Evolutionary conservation across 257 asterid genomes (phyloP).

Genomic region (Cordia subcordata): DNA sequence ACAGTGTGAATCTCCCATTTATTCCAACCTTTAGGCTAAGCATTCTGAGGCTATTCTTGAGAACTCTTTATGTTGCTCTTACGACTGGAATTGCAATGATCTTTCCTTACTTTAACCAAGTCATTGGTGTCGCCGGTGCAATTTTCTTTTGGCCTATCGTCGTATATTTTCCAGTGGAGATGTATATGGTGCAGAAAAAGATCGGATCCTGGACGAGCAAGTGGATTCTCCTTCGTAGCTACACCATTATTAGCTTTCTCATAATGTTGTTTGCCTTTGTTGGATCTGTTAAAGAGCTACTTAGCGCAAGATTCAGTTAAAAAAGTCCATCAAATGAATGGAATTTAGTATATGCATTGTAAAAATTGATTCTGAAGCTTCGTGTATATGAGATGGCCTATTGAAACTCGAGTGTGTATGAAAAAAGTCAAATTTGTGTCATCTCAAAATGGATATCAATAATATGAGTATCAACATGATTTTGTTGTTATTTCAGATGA

Average conservation of each 20-base stretch:
- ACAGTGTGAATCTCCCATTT: conserved; percentile 28
- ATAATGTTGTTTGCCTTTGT: conserved; percentile 57
- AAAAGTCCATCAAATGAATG: not conserved
- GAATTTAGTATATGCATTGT: not conserved
- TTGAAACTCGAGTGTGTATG: no score
- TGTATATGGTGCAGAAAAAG: conserved; percentile 59
- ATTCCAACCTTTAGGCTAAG: conserved; percentile 33
- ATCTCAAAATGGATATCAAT: no score
- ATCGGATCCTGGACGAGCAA: conserved; percentile 36
- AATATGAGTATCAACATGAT: no score
- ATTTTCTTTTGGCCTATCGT: conserved; percentile 71
- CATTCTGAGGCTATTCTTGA: conserved; percentile 40
- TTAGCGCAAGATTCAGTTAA: conserved; percentile 40
- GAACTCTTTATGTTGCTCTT: conserved; percentile 52
- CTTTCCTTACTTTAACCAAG: conserved; percentile 79
- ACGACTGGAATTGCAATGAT: conserved; percentile 48
- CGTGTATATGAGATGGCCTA: no score
- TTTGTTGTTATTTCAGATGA: no score
- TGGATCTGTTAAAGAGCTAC: conserved; percentile 69
- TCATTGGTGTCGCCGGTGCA: conserved; percentile 70
- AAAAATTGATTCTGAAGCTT: no score
- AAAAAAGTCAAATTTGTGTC: no score
- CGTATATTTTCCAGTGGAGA: conserved; percentile 78
- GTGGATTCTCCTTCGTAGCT: conserved; percentile 38
- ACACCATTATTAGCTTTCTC: conserved; percentile 37